Evolutionary conservation across 73 alveolate genomes (phyloP).

Genomic region (Paramecium sexaurelia): DNA sequence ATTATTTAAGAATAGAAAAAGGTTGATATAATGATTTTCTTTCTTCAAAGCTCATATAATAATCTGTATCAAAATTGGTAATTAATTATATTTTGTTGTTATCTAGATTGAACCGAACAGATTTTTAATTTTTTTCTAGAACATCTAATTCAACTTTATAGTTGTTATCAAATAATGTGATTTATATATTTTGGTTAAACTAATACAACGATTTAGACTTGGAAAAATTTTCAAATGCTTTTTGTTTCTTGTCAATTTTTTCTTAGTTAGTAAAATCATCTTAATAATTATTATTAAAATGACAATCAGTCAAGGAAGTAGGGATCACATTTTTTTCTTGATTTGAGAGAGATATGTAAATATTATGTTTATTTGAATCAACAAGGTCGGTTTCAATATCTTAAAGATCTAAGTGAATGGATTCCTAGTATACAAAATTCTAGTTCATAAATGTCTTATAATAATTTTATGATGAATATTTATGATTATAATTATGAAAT

Average conservation of each 20-base stretch:
- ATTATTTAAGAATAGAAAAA: not conserved
- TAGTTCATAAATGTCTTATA: not conserved
- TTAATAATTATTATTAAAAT: not conserved
- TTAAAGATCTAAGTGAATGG: not conserved
- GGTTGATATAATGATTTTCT: not conserved
- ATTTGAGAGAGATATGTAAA: not conserved
- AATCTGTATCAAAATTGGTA: not conserved
- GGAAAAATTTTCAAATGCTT: not conserved
- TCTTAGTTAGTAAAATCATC: not conserved
- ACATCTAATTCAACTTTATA: not conserved
- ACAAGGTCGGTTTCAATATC: not conserved
- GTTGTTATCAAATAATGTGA: not conserved
- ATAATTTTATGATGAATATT: not conserved
- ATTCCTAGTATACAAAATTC: not conserved
- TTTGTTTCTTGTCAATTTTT: not conserved
- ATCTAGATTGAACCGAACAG: not conserved
- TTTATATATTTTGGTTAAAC: not conserved
- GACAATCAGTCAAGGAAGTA: not conserved
- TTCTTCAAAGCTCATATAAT: not conserved
- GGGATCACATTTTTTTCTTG: not conserved
- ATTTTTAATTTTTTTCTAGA: not conserved
- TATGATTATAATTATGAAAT: not conserved
- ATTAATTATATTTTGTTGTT: not conserved
- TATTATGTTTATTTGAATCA: not conserved
- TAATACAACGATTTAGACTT: not conserved